A percentile compares a stretch with the other conserved stretches of the same genome.
These are phyloP conservation scores for Extremus antarcticus DNA, from an alignment of 495 filamentous ascomycete species.

Conservation along the genomic window DNA sequence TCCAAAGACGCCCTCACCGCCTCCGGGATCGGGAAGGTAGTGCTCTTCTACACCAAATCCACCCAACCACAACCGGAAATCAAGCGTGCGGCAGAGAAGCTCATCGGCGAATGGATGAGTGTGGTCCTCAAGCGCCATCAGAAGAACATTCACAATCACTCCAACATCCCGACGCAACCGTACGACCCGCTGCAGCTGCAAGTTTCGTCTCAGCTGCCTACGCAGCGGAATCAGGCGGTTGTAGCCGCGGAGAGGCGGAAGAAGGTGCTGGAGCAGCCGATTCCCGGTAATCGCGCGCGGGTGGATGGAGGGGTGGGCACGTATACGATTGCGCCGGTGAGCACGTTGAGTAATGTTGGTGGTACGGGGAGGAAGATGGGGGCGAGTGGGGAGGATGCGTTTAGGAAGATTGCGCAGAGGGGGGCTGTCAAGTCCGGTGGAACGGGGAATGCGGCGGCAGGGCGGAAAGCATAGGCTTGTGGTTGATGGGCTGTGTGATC, in stretches of 20 bases:
- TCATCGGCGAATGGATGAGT: constrained; percentile 89
- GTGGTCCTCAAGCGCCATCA: constrained; percentile 90
- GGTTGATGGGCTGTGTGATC: too few species aligned
- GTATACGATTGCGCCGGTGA: constrained; percentile 71
- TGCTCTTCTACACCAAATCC: constrained; percentile 92
- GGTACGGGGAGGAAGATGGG: constrained; percentile 54
- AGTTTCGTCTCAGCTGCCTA: constrained; percentile 8
- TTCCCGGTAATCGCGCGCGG: constrained; percentile 57
- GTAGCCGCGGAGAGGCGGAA: constrained; percentile 53
- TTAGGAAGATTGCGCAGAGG: constrained; percentile 69
- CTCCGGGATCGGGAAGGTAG: constrained; percentile 89
- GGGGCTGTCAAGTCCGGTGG: constrained; percentile 31
- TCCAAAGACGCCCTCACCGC: constrained; percentile 80
- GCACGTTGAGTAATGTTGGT: constrained; percentile 38
- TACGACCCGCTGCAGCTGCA: constrained; percentile 25
- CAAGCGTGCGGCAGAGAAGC: constrained; percentile 83
- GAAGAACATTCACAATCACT: constrained; percentile 73
- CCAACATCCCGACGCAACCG: constrained; percentile 44
- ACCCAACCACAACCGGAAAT: constrained; percentile 74
- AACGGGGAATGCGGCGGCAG: too few species aligned
- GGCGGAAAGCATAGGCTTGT: not conserved
- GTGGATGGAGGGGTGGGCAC: constrained; percentile 55
- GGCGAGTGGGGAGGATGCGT: constrained; percentile 64
- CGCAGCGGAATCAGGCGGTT: constrained; percentile 12
- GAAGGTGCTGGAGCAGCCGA: constrained; percentile 56